phyloP scores from a whole-genome alignment of 352 stramenopile species.

The Phytopythium cucurbitacearum region DNA sequence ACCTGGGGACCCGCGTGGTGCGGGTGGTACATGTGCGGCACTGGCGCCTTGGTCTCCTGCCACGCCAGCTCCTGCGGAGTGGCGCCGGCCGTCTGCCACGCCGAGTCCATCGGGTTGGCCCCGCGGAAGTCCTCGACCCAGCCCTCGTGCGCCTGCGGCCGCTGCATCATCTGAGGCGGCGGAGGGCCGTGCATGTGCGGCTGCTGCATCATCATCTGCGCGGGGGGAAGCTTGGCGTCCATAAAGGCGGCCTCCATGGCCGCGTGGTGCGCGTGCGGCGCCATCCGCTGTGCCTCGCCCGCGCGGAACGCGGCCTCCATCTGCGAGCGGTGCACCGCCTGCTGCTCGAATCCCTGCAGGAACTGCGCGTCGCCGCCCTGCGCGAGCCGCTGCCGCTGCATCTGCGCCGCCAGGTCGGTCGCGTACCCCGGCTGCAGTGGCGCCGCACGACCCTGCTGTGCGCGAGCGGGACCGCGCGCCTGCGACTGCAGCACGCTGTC shows the following conservation, averaged over 20 bases:
- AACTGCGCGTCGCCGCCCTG: constrained; percentile 48
- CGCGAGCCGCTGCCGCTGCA: constrained; percentile 63
- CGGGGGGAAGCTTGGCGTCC: constrained; percentile 23
- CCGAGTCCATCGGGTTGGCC: constrained; percentile 48
- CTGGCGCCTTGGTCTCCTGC: constrained; percentile 46
- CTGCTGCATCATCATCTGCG: constrained; percentile 33
- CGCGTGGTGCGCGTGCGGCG: constrained; percentile 48
- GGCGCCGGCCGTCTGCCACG: constrained; percentile 56
- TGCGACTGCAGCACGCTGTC: constrained; percentile 74
- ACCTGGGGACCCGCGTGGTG: constrained; percentile 18
- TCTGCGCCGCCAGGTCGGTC: constrained; percentile 63
- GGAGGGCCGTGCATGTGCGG: constrained; percentile 31
- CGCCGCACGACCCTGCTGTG: constrained; percentile 22
- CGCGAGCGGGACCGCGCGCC: constrained; percentile 13
- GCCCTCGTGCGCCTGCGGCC: constrained; percentile 31
- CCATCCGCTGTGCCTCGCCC: constrained; percentile 25
- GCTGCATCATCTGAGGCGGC: constrained; percentile 24
- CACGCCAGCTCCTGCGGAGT: constrained; percentile 60
- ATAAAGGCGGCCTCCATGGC: constrained; percentile 60
- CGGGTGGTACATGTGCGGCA: constrained; percentile 34
- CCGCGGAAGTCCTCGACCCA: constrained; percentile 70
- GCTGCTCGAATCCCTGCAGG: constrained; percentile 57
- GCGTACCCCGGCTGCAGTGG: constrained; percentile 19
- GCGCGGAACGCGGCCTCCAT: constrained; percentile 70
- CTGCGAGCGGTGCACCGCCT: constrained; percentile 48